These are phyloP conservation scores for Neohortaea acidophila DNA, from an alignment of 495 filamentous ascomycete species.

Conservation along the genomic window DNA sequence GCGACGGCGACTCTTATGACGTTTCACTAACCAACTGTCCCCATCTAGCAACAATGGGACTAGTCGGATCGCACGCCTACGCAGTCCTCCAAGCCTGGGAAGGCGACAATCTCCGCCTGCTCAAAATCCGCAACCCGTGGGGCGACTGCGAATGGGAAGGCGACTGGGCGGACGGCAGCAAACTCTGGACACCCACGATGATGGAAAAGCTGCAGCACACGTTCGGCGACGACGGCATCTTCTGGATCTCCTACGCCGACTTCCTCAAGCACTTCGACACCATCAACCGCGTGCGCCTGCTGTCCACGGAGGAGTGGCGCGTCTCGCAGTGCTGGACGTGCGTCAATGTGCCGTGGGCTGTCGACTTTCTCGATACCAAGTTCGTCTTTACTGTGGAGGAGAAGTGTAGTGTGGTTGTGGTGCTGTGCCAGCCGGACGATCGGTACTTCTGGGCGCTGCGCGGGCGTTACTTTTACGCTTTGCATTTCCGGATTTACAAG, in stretches of 20 bases:
- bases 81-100: slow-evolving; percentile 74
- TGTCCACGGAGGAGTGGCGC: slow-evolving; percentile 60
- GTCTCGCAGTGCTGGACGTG: slow-evolving; percentile 75
- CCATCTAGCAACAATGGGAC: slow-evolving; percentile 56
- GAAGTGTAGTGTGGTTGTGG: slow-evolving; percentile 56
- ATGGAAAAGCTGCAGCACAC: slow-evolving; percentile 14
- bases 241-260: slow-evolving; percentile 66
- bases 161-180: slow-evolving; percentile 53
- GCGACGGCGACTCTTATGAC: too few species aligned
- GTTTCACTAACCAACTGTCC: too few species aligned
- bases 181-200: slow-evolving; percentile 86
- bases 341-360: slow-evolving; percentile 68
- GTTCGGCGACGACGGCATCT: slow-evolving; percentile 81
- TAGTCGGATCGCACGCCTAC: slow-evolving; percentile 72
- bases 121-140: slow-evolving; percentile 79
- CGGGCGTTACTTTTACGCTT: slow-evolving; percentile 64
- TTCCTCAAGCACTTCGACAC: slow-evolving; percentile 67
- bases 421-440: slow-evolving; percentile 68
- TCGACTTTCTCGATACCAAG: slow-evolving; percentile 71
- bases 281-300: slow-evolving; percentile 79
- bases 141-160: slow-evolving; percentile 58
- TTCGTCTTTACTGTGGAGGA: slow-evolving; percentile 57
- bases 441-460: slow-evolving; percentile 73
- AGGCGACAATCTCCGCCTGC: slow-evolving; percentile 40
- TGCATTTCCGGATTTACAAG: slow-evolving; percentile 71